Evolutionary conservation across 305 asterid species (phyloP), one percentile per base, ranked within the genome.

Genomic region (Striga hermonthica): DNA sequence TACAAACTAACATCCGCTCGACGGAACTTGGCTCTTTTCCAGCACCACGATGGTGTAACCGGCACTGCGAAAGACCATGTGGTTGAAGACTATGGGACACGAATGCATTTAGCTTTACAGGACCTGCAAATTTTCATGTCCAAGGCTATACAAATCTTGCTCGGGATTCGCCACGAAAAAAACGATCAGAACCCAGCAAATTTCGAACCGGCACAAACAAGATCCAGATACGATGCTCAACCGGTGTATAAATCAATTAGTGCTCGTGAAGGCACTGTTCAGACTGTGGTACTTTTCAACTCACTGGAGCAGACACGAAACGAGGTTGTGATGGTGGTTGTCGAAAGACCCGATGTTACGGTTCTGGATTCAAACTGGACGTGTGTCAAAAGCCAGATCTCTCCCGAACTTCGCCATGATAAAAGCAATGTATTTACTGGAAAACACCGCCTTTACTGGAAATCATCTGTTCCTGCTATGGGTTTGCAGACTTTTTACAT

Each of bases 21-120:
- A 77, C 78, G 97, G 75, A 93, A 93, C 74, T 71, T 88, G 57
- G 99, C 99, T 43, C 81, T 90, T 59, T 93, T 93, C 72, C 97
- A 93, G 84, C 97, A 93, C 74, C 99, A 93, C 65, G 99, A 90
- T 74, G 99, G 99, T 13, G 96, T 93, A 67, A 93, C 99, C 60
- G 97, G 99, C 62, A 90, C 99, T 8, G 97, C 92, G 7, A 90
- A 86, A 76, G 96, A 93, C 73, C 97, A 93, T 22, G 99, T 93
- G 62, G 92, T 90, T 62, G 81, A 79, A 73, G 99, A 93, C 76
- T 93, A 93, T 57, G 99, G 97, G 52, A 77, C 73, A n/a, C 81
- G 96, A 55, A 93, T 93, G 99, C 90, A 90, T 75, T 66, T 86
- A 78, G 94, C 95, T 76, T 75, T 90, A 79, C 88, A 84, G n/a